Base-by-base conservation (phyloP, 2,329 filamentous ascomycete species). In the Aspergillus sclerotialis region DNA sequence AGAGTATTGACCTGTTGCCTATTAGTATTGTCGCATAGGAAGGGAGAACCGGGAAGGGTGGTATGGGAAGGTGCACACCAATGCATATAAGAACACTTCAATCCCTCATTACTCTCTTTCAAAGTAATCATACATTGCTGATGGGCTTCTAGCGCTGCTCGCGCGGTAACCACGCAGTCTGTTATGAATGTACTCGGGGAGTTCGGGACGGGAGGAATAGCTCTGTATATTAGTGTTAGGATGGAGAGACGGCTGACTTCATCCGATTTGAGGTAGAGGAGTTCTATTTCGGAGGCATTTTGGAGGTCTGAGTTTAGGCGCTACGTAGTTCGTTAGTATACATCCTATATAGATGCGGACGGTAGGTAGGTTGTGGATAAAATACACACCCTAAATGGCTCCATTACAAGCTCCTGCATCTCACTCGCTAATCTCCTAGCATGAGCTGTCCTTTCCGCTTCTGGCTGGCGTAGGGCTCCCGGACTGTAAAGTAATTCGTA, bases 401-500 rank as follows among this genome's bases (percentile, higher is more conserved):
- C 45, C 32, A 55, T 53, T 3, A 60, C 42, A 1, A 25, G 37
- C 9, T 38, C 37, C 23, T 50, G 38, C 52, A 63, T 52, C 32
- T 56, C 47, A 7, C 34, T 38, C 4, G 52, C 56, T 11, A 63
- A 35, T 12, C 40, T 43, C 3, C 44, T 45, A 3, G 58, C 58
- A 32, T 56, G 48, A 13, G 46, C 33, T 7, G 46, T 40, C 26
- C 60, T 44, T 12, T 53, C 40, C 6, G 33, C 45, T 35, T 50
- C 52, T 14, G 44, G 46, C 30, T 50, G 53, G 26, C 39, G 52
- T 34, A 50, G 46, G 37, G 45, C 56, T 7, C 46, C 49, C 8
- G 56, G 44, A 37, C 61, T 48, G 42, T 81, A 82, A 2, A 78
- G 52, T 3, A 71, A 60, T 43, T 76, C 70, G 44, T 82, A 82